Percentiles rank a stretch among this genome's conserved stretches.
Conservation (phyloP, 805 yeast species). For the Spathaspora hagerdaliae region DNA sequence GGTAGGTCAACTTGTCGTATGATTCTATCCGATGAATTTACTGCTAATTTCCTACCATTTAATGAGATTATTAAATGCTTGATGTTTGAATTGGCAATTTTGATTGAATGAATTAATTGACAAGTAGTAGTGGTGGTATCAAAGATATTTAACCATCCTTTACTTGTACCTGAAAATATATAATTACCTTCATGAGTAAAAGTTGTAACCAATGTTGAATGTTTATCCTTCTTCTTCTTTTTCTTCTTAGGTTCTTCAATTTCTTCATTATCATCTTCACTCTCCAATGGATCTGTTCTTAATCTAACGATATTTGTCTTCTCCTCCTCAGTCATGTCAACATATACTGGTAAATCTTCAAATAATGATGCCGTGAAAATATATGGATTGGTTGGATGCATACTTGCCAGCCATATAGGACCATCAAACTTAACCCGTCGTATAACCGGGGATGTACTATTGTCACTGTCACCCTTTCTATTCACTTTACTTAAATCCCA, state of each 20-base stretch:
- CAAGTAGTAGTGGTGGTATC: conserved; percentile 18
- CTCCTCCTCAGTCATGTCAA: conserved; percentile 31
- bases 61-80: conserved; percentile 61
- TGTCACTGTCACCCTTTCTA: conserved; percentile 11
- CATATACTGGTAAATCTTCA: conserved; percentile 58
- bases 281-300: conserved; percentile 13
- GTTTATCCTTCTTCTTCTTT: conserved; percentile 25
- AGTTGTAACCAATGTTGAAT: conserved; percentile 46
- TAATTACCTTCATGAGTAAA: conserved; percentile 53
- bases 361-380: conserved; percentile 60
- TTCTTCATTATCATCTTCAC: conserved; percentile 10
- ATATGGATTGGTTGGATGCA: conserved; percentile 46
- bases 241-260: conserved; percentile 6
- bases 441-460: conserved; percentile 26
- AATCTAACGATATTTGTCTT: conserved; percentile 14
- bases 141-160: conserved; percentile 68
- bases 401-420: conserved; percentile 67
- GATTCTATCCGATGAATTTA: conserved; percentile 75
- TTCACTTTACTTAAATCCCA: conserved; percentile 63
- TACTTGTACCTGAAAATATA: conserved; percentile 72
- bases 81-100: conserved; percentile 65
- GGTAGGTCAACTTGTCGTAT: conserved; percentile 60
- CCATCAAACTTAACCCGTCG: conserved; percentile 54
- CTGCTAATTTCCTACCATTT: conserved; percentile 58
- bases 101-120: conserved; percentile 41